Evolutionary conservation across 2,329 filamentous ascomycete genomes (phyloP).

Genomic region (Fusarium begoniae): DNA sequence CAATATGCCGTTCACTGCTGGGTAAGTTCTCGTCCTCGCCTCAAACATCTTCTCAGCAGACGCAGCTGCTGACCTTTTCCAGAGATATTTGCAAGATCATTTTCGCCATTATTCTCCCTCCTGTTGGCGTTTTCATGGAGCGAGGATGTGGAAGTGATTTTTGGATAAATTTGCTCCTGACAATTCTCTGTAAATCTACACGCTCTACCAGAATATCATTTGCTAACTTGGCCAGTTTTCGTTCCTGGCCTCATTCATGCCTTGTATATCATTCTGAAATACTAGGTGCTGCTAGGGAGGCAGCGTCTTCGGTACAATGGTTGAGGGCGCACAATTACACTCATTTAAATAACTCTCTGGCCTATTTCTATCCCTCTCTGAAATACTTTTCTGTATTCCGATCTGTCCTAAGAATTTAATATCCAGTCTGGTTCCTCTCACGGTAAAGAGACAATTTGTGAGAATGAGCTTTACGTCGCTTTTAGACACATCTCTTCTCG

Average conservation of each 20-base stretch:
- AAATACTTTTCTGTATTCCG: no score
- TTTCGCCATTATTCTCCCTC: background rate
- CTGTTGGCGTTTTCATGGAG: background rate
- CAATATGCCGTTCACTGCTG: background rate
- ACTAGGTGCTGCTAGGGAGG: background rate
- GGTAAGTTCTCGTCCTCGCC: no score
- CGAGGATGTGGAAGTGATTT: background rate
- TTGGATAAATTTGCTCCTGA: background rate
- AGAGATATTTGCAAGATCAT: background rate
- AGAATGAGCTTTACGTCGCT: no score
- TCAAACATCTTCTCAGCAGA: no score
- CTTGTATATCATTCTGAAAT: background rate
- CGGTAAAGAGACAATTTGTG: no score
- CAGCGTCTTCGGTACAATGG: no score
- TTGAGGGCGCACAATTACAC: background rate
- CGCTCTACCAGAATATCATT: background rate
- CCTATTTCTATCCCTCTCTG: accelerated
- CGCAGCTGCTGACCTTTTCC: background rate
- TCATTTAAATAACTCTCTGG: accelerated
- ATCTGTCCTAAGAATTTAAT: no score
- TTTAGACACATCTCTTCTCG: no score
- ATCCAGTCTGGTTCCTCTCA: no score
- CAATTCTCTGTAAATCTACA: background rate
- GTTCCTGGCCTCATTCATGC: background rate
- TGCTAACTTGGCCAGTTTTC: background rate